A percentile compares a stretch with the other conserved stretches of the same genome.
Conservation (phyloP, 208 protist genomes). For the Trypanosoma avium region DNA sequence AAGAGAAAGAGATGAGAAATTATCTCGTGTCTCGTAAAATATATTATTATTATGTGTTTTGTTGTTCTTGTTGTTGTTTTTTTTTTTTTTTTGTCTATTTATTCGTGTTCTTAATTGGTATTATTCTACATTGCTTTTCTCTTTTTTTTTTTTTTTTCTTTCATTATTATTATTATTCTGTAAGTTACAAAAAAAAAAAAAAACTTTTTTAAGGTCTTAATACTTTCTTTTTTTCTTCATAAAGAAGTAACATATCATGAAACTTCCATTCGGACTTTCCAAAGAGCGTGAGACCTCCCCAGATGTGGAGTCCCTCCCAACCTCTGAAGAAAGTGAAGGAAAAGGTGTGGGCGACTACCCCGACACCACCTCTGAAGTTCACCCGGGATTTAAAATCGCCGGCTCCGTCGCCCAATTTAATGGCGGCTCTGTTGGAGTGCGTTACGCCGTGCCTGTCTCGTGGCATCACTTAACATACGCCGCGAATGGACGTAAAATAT, state of each 20-base stretch:
- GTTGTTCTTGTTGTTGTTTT: conserved; percentile 9
- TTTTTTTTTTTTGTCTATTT: background rate
- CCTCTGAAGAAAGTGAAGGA: background rate
- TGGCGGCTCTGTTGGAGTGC: conserved; percentile 23
- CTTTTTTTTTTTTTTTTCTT: conserved; percentile 28
- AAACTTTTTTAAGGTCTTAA: too few relatives aligned
- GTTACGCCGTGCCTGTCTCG: conserved; percentile 59
- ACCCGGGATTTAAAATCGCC: conserved; percentile 31
- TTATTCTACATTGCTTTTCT: background rate
- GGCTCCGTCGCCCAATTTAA: conserved; percentile 59
- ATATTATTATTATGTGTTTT: background rate
- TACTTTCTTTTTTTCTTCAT: too few relatives aligned
- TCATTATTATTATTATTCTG: conserved; percentile 12
- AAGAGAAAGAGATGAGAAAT: too few relatives aligned
- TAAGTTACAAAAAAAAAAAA: too few relatives aligned
- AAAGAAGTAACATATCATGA: too few relatives aligned
- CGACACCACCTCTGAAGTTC: too few relatives aligned
- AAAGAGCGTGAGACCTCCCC: too few relatives aligned
- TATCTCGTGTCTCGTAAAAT: too few relatives aligned
- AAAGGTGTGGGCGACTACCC: background rate
- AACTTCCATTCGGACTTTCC: too few relatives aligned
- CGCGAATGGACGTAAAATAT: conserved; percentile 46
- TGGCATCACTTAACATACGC: conserved; percentile 76
- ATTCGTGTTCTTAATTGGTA: too few relatives aligned
- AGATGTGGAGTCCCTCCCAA: too few relatives aligned